These are phyloP conservation scores for Pestalotiopsis sp. DNA, from an alignment of 2,329 filamentous ascomycete species.

Conservation along the genomic window DNA sequence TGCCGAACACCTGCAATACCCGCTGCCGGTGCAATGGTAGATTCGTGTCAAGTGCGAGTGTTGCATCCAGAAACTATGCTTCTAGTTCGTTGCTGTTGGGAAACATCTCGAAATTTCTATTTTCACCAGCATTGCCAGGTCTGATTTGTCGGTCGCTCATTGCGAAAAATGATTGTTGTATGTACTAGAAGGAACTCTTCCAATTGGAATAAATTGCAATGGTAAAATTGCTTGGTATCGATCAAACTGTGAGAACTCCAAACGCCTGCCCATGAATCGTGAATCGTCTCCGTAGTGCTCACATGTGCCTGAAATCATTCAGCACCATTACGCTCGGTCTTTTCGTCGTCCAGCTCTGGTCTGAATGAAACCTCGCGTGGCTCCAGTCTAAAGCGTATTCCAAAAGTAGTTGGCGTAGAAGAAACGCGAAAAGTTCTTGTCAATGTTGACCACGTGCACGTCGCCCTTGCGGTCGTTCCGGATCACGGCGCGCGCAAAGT, in stretches of 20 bases:
- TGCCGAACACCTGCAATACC: no score
- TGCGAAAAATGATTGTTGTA: background rate
- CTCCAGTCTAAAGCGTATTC: slow-evolving; percentile 55
- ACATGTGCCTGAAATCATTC: background rate
- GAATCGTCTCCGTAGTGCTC: background rate
- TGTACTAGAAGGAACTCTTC: background rate
- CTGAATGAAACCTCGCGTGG: background rate
- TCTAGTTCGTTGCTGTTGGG: no score
- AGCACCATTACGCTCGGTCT: background rate
- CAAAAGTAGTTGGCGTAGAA: slow-evolving; percentile 98
- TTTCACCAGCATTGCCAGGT: no score
- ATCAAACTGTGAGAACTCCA: background rate
- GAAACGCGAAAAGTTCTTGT: slow-evolving; percentile 85
- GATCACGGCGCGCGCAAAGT: slow-evolving; percentile 84
- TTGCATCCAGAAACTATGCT: no score
- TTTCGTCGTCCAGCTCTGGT: no score
- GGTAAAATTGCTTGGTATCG: background rate
- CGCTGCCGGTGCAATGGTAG: no score
- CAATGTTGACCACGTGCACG: slow-evolving; percentile 92
- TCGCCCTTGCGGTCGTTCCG: slow-evolving; percentile 85
- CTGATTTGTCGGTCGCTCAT: background rate
- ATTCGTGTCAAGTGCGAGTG: no score
- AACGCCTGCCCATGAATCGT: background rate
- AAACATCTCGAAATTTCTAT: no score
- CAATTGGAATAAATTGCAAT: background rate